Base-by-base conservation (phyloP, 1,284 basidiomycete genomes). In the Cryptococcus sp. region DNA sequence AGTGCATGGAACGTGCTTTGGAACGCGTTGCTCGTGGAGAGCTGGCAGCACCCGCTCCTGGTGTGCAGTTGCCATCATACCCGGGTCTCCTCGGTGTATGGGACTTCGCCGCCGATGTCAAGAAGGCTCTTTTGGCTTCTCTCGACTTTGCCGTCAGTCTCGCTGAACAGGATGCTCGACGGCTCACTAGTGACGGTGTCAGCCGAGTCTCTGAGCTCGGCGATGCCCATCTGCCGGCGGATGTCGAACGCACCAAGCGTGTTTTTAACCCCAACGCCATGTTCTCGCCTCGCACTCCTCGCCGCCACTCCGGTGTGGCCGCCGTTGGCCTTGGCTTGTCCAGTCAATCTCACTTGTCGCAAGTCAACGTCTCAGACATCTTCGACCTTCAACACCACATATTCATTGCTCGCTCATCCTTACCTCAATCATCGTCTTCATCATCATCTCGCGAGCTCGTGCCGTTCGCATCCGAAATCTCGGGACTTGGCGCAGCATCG, bases 261-360 rank as follows among this genome's bases (percentile, higher is more conserved):
- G 86, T 94, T 13, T 99, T 99, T 82, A 87, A 93, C 80, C 91
- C 95, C 13, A 88, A 94, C 71, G 93, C 91, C 19, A 99, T 99
- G 96, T 99, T 99, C 80, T 84, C 83, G 50, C 83, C 81, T 62
- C 86, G 82, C 68, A 81, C 81, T 53, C 73, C 77, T 50, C 81
- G 82, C 44, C 78, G 81, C 19, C 80, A 79, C 3, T 71, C 78
- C 5, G 48, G 81, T 15, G 60, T 72, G n/a, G 51, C 62, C 25
- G 58, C 66, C 20, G 54, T 79, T 5, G 78, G 78, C 23, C 68
- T 78, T 26, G 75, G 75, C 7, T 62, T 78, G 1, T 69, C 74
- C 19, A 54, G 59, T 39, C 75, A 77, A 60, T 48, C 69, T 5
- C 67, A 72, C 22, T 64, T 78, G 25, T 65, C 66, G 43, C 74